These are phyloP conservation scores for Leishmania gerbilli DNA, from an alignment of 208 protist species.

Conservation along the genomic window DNA sequence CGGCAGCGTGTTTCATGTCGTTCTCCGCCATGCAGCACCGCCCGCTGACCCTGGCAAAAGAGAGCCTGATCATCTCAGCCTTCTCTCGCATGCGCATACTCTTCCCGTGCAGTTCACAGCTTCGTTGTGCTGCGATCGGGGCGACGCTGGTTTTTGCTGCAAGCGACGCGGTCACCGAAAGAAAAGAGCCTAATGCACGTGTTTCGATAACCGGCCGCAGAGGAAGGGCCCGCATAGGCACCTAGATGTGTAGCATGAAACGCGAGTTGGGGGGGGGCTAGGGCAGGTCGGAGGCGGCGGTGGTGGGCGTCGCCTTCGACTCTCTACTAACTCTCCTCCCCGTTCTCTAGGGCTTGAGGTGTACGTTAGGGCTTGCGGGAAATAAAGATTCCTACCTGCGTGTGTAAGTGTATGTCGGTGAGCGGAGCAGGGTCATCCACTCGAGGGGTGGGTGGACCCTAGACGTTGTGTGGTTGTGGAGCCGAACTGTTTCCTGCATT, in stretches of 20 bases:
- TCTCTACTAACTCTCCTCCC: not conserved
- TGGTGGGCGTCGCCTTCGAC: not conserved
- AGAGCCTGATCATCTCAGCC: constrained; percentile 11
- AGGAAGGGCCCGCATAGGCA: not conserved
- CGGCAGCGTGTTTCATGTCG: constrained; percentile 18
- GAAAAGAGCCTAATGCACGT: not conserved
- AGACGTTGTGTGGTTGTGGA: not conserved
- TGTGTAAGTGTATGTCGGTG: not conserved
- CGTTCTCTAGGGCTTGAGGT: not conserved
- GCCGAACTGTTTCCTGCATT: not conserved
- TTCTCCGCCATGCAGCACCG: constrained; percentile 25
- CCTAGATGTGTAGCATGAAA: not conserved
- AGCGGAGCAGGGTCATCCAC: not conserved
- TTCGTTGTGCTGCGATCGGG: not conserved
- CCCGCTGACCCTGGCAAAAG: constrained; percentile 21
- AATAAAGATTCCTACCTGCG: not conserved
- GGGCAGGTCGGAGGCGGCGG: too few species aligned
- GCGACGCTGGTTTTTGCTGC: not conserved
- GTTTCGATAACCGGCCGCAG: not conserved
- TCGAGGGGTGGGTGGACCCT: not conserved
- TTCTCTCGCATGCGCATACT: constrained; percentile 15
- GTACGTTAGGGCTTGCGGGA: not conserved
- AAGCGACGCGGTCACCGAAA: not conserved
- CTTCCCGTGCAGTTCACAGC: not conserved
- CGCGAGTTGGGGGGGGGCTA: not conserved